Evolutionary conservation across 345 rosid species (phyloP).

Genomic region (Zanthoxylum bungeanum): DNA sequence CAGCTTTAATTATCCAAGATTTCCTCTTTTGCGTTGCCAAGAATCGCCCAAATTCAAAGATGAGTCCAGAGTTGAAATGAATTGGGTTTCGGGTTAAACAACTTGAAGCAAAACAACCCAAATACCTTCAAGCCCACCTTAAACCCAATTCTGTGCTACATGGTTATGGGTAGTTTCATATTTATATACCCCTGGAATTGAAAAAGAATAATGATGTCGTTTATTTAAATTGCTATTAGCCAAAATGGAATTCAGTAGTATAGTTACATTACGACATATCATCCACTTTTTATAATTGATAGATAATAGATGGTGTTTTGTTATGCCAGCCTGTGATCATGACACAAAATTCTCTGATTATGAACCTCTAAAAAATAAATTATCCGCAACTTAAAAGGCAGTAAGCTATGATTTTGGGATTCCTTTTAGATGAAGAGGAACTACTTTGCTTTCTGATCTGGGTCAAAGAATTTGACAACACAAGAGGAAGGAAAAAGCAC

Average conservation of each 20-base stretch:
- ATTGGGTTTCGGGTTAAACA: no score
- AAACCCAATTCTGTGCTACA: no score
- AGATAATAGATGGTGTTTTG: background rate
- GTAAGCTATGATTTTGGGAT: background rate
- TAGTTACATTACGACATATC: background rate
- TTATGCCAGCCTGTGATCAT: background rate
- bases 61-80: no score
- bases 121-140: no score
- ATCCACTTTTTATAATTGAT: background rate
- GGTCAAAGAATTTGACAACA: conserved; percentile 29
- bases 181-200: no score
- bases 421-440: conserved; percentile 9
- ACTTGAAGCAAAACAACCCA: no score
- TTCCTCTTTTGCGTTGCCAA: no score
- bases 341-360: background rate
- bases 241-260: background rate
- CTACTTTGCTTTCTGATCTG: conserved; percentile 1
- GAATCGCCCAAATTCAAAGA: no score
- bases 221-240: background rate
- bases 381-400: background rate
- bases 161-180: no score
- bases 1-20: no score
- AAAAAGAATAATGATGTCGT: no score
- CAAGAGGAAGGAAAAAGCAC: conserved; percentile 8
- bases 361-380: background rate